phyloP scores from a whole-genome alignment of 176 grass and related monocot species.

The sorghum (Sorghum bicolor) region Sorghum_bicolor_NCBIv3 NC_012870.2:67974501-67975000 shows the following conservation, averaged over 20 bases:
- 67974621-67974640: background rate
- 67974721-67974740: background rate
- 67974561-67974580: background rate
- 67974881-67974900: conserved; percentile 19
- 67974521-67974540: conserved; percentile 17
- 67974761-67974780: background rate
- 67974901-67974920: background rate
- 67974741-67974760: conserved; percentile 2
- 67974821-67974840: conserved; percentile 2
- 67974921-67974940: conserved; percentile 66
- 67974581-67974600: conserved; percentile 1
- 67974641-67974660: background rate
- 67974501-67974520: conserved; percentile 19
- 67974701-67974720: background rate
- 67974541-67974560: background rate
- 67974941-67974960: conserved; percentile 90
- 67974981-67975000: conserved; percentile 81
- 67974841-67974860: conserved; percentile 19
- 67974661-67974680: background rate
- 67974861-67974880: conserved; percentile 6
- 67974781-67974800: background rate
- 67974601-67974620: background rate
- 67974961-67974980: conserved; percentile 99
- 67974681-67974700: conserved; percentile 6
- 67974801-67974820: conserved; percentile 13